Percentiles rank a stretch among this genome's conserved stretches.
Evolutionary conservation across 768 basidiomycete species (phyloP).

Genomic region (Boletus sensibilis): DNA sequence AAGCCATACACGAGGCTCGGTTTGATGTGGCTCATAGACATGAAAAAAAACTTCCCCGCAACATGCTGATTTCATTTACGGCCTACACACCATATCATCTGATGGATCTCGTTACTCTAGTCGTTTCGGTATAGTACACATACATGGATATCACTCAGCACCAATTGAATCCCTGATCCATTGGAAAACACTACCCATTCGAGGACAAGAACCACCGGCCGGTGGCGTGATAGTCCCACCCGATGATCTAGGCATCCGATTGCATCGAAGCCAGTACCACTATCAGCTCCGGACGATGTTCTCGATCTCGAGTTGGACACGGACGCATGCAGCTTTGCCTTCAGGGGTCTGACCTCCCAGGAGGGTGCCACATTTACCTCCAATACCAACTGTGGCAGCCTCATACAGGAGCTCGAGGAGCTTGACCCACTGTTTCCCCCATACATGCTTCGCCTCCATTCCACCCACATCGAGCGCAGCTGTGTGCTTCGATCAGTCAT

Average conservation of each 20-base stretch:
- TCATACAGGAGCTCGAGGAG: constrained; percentile 64
- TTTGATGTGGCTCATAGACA: constrained; percentile 3
- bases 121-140: constrained; percentile 13
- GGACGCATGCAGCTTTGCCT: constrained; percentile 60
- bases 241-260: background rate
- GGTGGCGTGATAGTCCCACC: constrained; percentile 15
- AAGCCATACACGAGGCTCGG: constrained; percentile 21
- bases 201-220: constrained; percentile 7
- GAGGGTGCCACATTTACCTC: constrained; percentile 30
- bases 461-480: constrained; percentile 75
- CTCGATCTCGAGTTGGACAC: constrained; percentile 67
- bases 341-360: constrained; percentile 63
- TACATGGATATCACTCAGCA: constrained; percentile 12
- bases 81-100: constrained; percentile 5
- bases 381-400: constrained; percentile 56
- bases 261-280: constrained; percentile 10
- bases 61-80: constrained; percentile 28
- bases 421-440: constrained; percentile 82
- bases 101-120: background rate
- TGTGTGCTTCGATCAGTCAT: constrained; percentile 30
- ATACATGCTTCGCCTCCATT: constrained; percentile 53
- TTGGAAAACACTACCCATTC: constrained; percentile 1
- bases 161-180: constrained; percentile 3
- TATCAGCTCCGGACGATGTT: constrained; percentile 44
- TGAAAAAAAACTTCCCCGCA: constrained; percentile 28